Evolutionary conservation across 2,329 filamentous ascomycete species (phyloP), one percentile per base, ranked within the genome.

Genomic region (Rutstroemia sp.): DNA sequence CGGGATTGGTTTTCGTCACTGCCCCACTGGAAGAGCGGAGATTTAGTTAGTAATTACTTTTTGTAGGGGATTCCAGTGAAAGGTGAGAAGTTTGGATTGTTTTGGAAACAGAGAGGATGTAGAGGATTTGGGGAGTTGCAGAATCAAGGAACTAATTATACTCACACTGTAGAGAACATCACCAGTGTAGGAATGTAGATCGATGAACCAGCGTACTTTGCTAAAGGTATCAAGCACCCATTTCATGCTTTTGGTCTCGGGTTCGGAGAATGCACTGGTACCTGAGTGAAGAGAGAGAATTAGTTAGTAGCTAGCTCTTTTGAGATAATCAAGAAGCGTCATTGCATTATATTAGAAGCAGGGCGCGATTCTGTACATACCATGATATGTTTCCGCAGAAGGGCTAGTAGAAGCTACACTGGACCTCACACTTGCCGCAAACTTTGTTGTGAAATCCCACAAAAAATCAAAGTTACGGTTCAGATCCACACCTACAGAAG

Each of bases 391-490:
- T n/a, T 48, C 34, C 7, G 44, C 36, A 2, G 44, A 5, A 25
- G 51, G 51, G 25, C 65, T 69, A 8, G 67, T 70, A 5, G 75
- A 77, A 21, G 75, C 73, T 2, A 72, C 69, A 19, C 65, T 64
- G 7, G 70, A 63, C 30, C 71, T 67, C 30, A 75, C 76, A 5
- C 61, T 63, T 0, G 68, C 57, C 36, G 70, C 71, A 65, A 78
- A 80, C 48, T 72, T 67, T 5, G 49, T 56, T 34, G 64, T 69
- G 62, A 75, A 78, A 68, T 83, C 75, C 77, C 79, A 83, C 7
- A 81, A 65, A 66, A 80, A 78, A 65, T 81, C 78, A 61, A 81
- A 81, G 70, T 81, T 82, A 52, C 79, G 73, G 67, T 81, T 81
- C 50, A 81, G 69, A 61, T 82, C 79, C 34, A 81, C 70, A 17